A percentile compares a stretch with the other conserved stretches of the same genome.
These are phyloP conservation scores for Aureobasidium musti DNA, from an alignment of 2,329 filamentous ascomycete species.

Conservation along the genomic window DNA sequence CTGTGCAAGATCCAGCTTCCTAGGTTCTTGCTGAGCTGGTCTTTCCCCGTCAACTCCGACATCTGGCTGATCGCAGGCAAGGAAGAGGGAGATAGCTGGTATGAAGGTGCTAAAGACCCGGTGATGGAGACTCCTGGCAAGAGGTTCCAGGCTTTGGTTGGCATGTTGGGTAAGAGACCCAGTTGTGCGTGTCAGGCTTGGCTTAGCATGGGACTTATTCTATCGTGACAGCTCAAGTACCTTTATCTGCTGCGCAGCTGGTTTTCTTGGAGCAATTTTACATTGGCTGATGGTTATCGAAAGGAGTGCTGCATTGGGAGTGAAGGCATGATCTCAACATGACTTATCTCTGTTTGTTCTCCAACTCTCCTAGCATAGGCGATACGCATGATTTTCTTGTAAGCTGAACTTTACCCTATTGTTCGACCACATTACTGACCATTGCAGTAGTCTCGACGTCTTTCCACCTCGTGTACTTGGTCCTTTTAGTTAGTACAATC, in stretches of 20 bases:
- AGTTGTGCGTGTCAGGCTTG: background rate
- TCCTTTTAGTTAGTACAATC: background rate
- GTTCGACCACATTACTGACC: background rate
- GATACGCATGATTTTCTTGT: background rate
- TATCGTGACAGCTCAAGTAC: slow-evolving; percentile 6
- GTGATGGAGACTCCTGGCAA: background rate
- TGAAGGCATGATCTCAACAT: no score
- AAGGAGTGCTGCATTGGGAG: no score
- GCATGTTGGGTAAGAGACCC: slow-evolving; percentile 16
- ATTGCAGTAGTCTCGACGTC: background rate
- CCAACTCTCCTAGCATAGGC: background rate
- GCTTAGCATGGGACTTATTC: slow-evolving; percentile 16
- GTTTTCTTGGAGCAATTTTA: slow-evolving; percentile 4
- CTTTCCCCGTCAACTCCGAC: slow-evolving; percentile 29
- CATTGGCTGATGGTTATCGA: background rate
- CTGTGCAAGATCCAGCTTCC: slow-evolving; percentile 29
- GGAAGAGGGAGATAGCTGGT: slow-evolving; percentile 10
- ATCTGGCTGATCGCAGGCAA: slow-evolving; percentile 29
- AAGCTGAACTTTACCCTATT: background rate
- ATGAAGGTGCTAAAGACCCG: slow-evolving; percentile 2
- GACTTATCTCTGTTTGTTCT: background rate
- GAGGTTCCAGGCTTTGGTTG: background rate
- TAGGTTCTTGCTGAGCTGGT: slow-evolving; percentile 30
- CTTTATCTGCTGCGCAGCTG: background rate
- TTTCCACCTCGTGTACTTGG: background rate